Evolutionary conservation across 2,329 filamentous ascomycete genomes (phyloP).

Genomic region (Zopfia rhizophila): DNA sequence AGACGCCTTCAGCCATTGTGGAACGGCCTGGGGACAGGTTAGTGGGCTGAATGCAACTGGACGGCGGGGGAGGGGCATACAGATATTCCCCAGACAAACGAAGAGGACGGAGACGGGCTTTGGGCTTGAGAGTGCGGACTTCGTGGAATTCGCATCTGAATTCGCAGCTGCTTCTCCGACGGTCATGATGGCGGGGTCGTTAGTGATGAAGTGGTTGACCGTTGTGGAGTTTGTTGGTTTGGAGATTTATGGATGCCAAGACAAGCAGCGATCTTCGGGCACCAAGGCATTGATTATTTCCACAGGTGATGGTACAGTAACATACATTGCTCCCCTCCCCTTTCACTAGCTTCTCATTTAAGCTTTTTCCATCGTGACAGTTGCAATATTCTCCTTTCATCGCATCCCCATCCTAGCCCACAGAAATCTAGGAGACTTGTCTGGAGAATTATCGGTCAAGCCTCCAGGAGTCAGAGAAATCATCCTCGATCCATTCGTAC

Average conservation of each 20-base stretch:
- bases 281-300: no score
- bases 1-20: constrained; percentile 96
- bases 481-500: no score
- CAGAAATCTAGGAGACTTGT: no score
- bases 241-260: not conserved
- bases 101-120: constrained; percentile 79
- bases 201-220: not conserved
- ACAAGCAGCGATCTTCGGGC: no score
- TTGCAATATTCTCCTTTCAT: no score
- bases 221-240: not conserved
- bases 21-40: constrained; percentile 66
- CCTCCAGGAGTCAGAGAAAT: no score
- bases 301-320: no score
- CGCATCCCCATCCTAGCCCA: no score
- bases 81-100: constrained; percentile 97
- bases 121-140: constrained; percentile 16
- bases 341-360: no score
- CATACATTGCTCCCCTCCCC: no score
- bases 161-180: constrained; percentile 1
- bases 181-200: constrained; percentile 6
- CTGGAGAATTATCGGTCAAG: no score
- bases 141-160: constrained; percentile 3
- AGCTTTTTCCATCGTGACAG: no score
- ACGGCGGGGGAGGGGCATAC: constrained; percentile 53
- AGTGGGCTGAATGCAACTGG: constrained; percentile 2